Percentiles rank a stretch among this genome's conserved stretches.
Evolutionary conservation across 73 alveolate species (phyloP).

Genomic region (Tetrahymena thermophila): DNA sequence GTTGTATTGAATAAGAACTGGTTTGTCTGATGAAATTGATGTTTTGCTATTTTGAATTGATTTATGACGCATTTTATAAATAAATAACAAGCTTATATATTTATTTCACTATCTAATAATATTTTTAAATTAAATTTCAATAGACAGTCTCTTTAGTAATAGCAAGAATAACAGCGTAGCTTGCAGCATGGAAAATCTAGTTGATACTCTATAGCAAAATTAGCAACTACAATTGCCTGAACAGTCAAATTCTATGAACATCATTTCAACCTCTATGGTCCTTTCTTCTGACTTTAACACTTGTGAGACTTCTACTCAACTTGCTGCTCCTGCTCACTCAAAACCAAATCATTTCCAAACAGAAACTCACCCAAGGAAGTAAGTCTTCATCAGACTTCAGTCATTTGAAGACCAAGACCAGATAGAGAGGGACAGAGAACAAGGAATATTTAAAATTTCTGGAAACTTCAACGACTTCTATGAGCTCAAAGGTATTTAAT

Average conservation of each 20-base stretch:
- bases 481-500: not conserved
- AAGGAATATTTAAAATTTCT: not conserved
- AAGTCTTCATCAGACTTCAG: not conserved
- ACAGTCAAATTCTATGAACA: not conserved
- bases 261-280: not conserved
- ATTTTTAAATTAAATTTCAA: not conserved
- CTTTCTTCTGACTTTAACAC: not conserved
- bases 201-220: not conserved
- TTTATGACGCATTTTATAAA: not conserved
- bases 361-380: not conserved
- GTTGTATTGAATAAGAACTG: not conserved
- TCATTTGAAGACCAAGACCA: not conserved
- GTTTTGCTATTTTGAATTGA: not conserved
- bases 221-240: not conserved
- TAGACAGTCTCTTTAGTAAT: not conserved
- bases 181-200: not conserved
- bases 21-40: not conserved
- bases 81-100: not conserved
- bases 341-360: not conserved
- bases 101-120: not conserved
- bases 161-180: not conserved
- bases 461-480: not conserved
- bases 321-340: not conserved
- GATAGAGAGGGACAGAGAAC: not conserved
- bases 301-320: not conserved